These are phyloP conservation scores for Evernia prunastri DNA, from an alignment of 495 filamentous ascomycete genomes.

Conservation along the genomic window DNA sequence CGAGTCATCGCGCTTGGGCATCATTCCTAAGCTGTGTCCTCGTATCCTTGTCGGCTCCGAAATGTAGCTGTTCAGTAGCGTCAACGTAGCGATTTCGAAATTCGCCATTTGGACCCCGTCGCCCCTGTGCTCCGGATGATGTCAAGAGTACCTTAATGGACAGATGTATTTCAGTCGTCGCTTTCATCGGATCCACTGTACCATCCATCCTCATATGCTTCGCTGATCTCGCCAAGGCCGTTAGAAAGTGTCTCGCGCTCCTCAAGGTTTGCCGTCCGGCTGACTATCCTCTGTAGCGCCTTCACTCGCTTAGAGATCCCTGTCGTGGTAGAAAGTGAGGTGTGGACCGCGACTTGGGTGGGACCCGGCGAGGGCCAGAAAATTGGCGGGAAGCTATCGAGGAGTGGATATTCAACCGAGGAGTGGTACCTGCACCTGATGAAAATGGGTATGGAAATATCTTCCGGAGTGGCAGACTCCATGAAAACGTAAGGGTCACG, in stretches of 20 bases:
- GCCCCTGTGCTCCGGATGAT: background rate
- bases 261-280: conserved; percentile 56
- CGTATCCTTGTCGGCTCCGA: background rate
- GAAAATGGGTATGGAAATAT: conserved; percentile 6
- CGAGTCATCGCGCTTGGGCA: background rate
- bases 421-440: conserved; percentile 46
- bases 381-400: conserved; percentile 74
- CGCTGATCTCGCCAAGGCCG: conserved; percentile 75
- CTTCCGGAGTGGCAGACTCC: background rate
- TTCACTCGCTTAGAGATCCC: conserved; percentile 64
- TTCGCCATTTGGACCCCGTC: background rate
- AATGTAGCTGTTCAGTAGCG: conserved; percentile 9
- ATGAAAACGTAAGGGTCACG: conserved; percentile 24
- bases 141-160: background rate
- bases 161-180: conserved; percentile 37
- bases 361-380: conserved; percentile 43
- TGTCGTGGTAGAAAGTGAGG: conserved; percentile 67
- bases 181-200: conserved; percentile 75
- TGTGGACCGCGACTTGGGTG: conserved; percentile 48
- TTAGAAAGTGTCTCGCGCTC: conserved; percentile 79
- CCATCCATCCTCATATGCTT: conserved; percentile 88
- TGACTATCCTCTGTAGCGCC: conserved; percentile 52
- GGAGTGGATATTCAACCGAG: conserved; percentile 61
- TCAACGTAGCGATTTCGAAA: background rate
- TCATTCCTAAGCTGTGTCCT: background rate